Evolutionary conservation across 23 red algal species (phyloP).

Genomic region (Agarophyton chilense): DNA sequence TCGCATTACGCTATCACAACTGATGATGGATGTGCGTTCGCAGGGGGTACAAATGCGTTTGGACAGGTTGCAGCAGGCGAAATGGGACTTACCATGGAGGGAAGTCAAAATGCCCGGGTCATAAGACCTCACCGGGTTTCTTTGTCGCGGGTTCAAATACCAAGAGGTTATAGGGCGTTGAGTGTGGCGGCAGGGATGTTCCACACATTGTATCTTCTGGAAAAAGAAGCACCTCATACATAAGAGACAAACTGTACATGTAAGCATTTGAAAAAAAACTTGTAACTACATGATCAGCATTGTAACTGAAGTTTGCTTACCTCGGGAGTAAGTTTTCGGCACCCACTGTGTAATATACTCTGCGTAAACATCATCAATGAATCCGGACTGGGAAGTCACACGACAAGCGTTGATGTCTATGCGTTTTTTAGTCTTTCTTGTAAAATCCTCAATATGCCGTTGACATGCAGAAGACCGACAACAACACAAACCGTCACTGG

Average conservation of each 20-base stretch:
- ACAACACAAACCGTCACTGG: constrained; percentile 39
- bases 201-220: constrained; percentile 54
- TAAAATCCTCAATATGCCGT: constrained; percentile 26
- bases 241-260: neutral
- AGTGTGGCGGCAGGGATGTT: constrained; percentile 45
- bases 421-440: neutral
- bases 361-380: neutral
- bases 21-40: constrained; percentile 44
- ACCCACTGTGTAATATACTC: neutral
- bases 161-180: constrained; percentile 27
- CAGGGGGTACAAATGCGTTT: constrained; percentile 43
- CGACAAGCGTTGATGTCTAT: neutral
- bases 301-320: neutral
- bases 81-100: constrained; percentile 65
- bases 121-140: constrained; percentile 50
- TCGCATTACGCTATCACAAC: constrained; percentile 56
- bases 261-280: neutral
- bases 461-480: constrained; percentile 45
- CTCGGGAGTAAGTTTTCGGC: neutral
- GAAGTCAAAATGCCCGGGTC: constrained; percentile 46
- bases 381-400: no score
- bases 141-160: constrained; percentile 43
- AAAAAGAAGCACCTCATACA: neutral
- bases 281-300: neutral
- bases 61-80: constrained; percentile 59